Base-by-base conservation (phyloP, 306 rosid species). In the Biancaea sappan region DNA sequence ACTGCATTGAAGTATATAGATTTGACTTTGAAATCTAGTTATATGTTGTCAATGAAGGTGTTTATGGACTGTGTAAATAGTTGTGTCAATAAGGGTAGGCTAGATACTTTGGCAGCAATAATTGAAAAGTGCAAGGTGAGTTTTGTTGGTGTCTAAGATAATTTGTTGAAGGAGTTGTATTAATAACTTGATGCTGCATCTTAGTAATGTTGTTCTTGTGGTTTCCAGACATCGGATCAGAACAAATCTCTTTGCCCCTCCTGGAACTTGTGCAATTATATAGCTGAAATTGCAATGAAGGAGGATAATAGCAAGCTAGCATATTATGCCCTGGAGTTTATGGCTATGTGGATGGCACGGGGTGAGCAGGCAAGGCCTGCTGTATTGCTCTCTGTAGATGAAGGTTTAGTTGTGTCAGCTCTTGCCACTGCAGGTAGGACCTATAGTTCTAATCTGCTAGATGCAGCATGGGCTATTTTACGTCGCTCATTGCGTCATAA, bases 171-270 rank as follows among this genome's bases (percentile, higher is more conserved):
- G 14, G 50, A 35, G 41, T 60, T 48, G 75, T 67, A 40, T 37
- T 28, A 75, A 34, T 70, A 72, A 71, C 40, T 70, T 80, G 1
- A 68, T 68, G 44, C 52, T 53, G 57, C 48, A 79, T 79, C 26
- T 69, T 41, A 65, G 56, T 77, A 32, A 69, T 77, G 60, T 50
- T 57, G 34, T 52, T 72, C 21, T 40, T 69, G 38, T 68, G 81
- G 66, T 77, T 79, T 74, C 74, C 88, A 94, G 98, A 34, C 89
- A 61, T 87, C 88, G 88, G 97, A 82, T 40, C 87, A 92, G 78
- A 95, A 95, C 88, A 95, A 92, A 86, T 88, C 99, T 54, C 97
- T 95, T 80, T 90, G 97, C 82, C 99, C 99, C 2, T 10, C 91
- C 2, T 90, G 97, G 99, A 79, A 48, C 66, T 31, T 77, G 88